Conservation (phyloP, 2,329 filamentous ascomycete species). For the Capronia americana region DNA sequence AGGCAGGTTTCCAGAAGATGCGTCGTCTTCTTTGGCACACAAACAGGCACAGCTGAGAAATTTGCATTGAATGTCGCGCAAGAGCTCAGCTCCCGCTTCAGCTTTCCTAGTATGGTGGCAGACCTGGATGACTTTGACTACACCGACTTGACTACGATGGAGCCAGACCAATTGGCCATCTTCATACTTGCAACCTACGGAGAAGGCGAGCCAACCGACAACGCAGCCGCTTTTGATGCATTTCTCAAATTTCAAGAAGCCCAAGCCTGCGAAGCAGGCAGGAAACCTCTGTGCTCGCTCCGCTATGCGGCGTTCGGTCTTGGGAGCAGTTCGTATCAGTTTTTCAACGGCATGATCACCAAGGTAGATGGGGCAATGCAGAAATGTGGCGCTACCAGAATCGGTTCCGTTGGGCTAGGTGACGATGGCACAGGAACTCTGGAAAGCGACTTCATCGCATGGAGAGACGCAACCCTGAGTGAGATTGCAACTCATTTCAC, state of each 20-base stretch:
- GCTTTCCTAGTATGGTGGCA: conserved; percentile 96
- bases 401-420: conserved; percentile 89
- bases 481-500: conserved; percentile 81
- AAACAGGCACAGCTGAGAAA: conserved; percentile 97
- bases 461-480: conserved; percentile 76
- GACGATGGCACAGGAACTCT: conserved; percentile 98
- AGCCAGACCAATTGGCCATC: conserved; percentile 87
- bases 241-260: conserved; percentile 83
- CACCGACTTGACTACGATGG: conserved; percentile 86
- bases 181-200: conserved; percentile 97
- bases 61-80: conserved; percentile 95
- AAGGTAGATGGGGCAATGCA: conserved; percentile 81
- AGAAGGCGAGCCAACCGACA: conserved; percentile 97
- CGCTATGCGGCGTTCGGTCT: conserved; percentile 95
- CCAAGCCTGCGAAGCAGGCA: conserved; percentile 72
- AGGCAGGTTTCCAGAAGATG: conserved; percentile 96
- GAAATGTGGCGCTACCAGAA: conserved; percentile 82
- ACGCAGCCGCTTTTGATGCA: conserved; percentile 98
- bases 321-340: conserved; percentile 98
- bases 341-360: conserved; percentile 98
- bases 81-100: conserved; percentile 94
- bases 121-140: conserved; percentile 98
- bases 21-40: conserved; percentile 96
- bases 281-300: conserved; percentile 76
- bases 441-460: conserved; percentile 98